A percentile compares a stretch with the other conserved stretches of the same genome.
These are phyloP conservation scores for Aristolochia fimbriata DNA, from an alignment of 164 flowering plant species.

Conservation along the genomic window DNA sequence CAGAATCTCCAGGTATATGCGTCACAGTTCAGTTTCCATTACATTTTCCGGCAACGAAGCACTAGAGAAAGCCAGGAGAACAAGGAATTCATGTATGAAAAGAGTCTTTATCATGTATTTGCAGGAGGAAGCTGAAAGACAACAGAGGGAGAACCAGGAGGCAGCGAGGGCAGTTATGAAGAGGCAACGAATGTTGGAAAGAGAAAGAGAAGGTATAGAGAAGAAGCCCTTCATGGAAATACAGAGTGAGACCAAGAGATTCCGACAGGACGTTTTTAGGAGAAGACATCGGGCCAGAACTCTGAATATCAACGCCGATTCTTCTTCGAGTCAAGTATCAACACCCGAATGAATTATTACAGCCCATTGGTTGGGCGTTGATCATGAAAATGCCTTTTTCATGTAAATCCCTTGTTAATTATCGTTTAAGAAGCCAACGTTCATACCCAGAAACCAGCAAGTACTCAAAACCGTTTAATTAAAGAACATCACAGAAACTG, in stretches of 20 bases:
- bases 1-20: conserved; percentile 42
- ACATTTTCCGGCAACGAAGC: neutral
- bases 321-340: neutral
- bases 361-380: too few species aligned
- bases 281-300: conserved; percentile 49
- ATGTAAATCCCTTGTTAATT: too few species aligned
- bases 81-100: too few species aligned
- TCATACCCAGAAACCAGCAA: too few species aligned
- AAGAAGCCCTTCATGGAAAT: conserved; percentile 49
- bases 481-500: too few species aligned
- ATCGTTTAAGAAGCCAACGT: too few species aligned
- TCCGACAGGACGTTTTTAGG: conserved; percentile 61
- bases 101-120: neutral
- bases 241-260: conserved; percentile 49
- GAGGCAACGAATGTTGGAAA: conserved; percentile 51
- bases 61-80: too few species aligned
- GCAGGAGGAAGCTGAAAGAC: conserved; percentile 46
- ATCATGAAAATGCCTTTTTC: too few species aligned
- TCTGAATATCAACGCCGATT: conserved; percentile 9
- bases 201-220: conserved; percentile 43
- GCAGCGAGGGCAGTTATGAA: conserved; percentile 42
- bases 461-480: too few species aligned
- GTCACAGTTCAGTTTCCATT: neutral
- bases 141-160: conserved; percentile 29
- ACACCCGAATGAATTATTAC: too few species aligned